Evolutionary conservation across 352 stramenopile genomes (phyloP).

Genomic region (Phytophthora foliorum): DNA sequence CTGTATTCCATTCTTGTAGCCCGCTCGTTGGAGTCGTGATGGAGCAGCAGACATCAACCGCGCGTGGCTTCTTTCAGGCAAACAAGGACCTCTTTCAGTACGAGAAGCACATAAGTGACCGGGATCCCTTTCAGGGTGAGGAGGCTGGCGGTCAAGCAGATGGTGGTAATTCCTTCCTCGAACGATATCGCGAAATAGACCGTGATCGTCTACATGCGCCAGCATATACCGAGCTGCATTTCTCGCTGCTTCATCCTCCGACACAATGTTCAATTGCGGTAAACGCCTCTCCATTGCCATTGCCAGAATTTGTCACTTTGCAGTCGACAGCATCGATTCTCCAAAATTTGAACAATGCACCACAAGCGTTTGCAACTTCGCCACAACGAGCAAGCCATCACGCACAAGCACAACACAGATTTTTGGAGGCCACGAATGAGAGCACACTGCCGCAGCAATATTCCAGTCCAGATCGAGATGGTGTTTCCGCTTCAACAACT

Average conservation of each 20-base stretch:
- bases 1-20: constrained; percentile 11
- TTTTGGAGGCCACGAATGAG: not conserved
- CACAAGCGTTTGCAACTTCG: not conserved
- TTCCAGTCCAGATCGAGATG: constrained; percentile 2
- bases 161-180: constrained; percentile 49
- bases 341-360: constrained; percentile 2
- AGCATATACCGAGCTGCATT: constrained; percentile 12
- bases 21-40: constrained; percentile 4
- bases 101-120: constrained; percentile 53
- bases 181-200: constrained; percentile 61
- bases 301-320: constrained; percentile 25
- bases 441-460: constrained; percentile 5
- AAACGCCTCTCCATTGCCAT: not conserved
- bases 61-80: constrained; percentile 59
- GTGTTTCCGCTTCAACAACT: not conserved
- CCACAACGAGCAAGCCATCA: constrained; percentile 13
- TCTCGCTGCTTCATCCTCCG: constrained; percentile 24
- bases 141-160: not conserved
- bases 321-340: constrained; percentile 26
- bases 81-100: constrained; percentile 80
- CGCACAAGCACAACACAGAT: constrained; percentile 2
- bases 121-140: constrained; percentile 29
- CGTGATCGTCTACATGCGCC: not conserved
- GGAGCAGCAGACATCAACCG: constrained; percentile 20
- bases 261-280: not conserved